Percentiles rank a stretch among this genome's conserved stretches.
Evolutionary conservation across 1,139 yeast species (phyloP).

Genomic region (Kurtzmaniella quercitrusa): DNA sequence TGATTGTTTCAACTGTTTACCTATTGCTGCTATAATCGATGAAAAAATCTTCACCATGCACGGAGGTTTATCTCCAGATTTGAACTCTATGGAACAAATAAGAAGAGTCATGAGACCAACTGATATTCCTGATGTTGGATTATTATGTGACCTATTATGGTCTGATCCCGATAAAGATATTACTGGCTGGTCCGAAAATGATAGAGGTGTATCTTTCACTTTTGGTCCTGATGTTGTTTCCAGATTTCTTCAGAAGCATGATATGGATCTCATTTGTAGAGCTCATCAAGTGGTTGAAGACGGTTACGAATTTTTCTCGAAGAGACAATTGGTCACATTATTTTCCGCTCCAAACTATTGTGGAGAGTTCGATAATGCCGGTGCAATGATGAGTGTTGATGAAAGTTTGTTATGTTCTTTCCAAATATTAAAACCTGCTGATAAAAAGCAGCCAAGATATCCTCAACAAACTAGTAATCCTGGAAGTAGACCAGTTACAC

Average conservation of each 20-base stretch:
- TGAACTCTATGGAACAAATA: conserved; percentile 96
- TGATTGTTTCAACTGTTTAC: conserved; percentile 96
- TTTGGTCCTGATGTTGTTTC: conserved; percentile 97
- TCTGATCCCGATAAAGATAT: conserved; percentile 97
- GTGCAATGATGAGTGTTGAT: conserved; percentile 99
- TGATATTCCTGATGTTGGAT: conserved; percentile 95
- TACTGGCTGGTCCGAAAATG: conserved; percentile 97
- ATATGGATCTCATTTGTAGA: conserved; percentile 94
- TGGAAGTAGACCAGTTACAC: conserved; percentile 54
- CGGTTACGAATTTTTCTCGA: conserved; percentile 95
- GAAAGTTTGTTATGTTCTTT: conserved; percentile 93
- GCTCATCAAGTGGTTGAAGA: conserved; percentile 99
- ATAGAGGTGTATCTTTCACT: conserved; percentile 95
- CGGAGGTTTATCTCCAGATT: conserved; percentile 96
- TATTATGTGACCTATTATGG: conserved; percentile 94
- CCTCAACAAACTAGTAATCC: conserved; percentile 52
- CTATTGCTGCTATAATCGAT: conserved; percentile 96
- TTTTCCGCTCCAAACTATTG: conserved; percentile 97
- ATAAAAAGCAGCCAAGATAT: conserved; percentile 72
- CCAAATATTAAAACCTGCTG: conserved; percentile 97
- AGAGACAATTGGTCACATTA: conserved; percentile 90
- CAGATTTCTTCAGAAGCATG: conserved; percentile 90
- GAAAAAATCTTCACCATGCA: conserved; percentile 98
- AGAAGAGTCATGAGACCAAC: conserved; percentile 99
- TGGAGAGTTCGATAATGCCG: conserved; percentile 98